Percentiles rank a stretch among this genome's conserved stretches.
phyloP scores from a whole-genome alignment of 163 green algal species.

The Scenedesmus sp. region DNA sequence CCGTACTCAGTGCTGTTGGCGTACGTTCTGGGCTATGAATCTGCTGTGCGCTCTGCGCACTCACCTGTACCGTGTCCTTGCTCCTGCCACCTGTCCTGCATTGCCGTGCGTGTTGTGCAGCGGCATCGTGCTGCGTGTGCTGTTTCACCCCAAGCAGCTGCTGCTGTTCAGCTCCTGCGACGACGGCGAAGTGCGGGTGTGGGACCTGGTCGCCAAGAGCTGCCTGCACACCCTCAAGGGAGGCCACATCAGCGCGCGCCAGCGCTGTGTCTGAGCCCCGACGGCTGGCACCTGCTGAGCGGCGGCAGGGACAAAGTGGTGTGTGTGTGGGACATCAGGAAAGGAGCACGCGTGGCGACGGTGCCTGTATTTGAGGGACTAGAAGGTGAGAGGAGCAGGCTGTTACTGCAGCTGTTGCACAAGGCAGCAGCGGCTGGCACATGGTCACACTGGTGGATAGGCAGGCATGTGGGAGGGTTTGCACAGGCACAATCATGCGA shows the following conservation, averaged over 20 bases:
- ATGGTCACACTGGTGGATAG: background rate
- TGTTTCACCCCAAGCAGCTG: conserved; percentile 89
- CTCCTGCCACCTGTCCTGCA: background rate
- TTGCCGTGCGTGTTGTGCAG: conserved; percentile 59
- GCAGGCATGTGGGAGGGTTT: background rate
- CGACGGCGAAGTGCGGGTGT: conserved; percentile 83
- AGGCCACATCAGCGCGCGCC: conserved; percentile 93
- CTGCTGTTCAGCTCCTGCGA: conserved; percentile 84
- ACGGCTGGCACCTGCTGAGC: conserved; percentile 88
- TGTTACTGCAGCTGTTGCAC: background rate
- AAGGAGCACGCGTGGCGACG: conserved; percentile 78
- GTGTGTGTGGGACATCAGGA: conserved; percentile 88
- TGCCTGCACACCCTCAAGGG: conserved; percentile 74
- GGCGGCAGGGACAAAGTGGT: conserved; percentile 92
- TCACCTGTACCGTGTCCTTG: background rate
- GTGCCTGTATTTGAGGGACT: conserved; percentile 86
- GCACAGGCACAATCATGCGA: background rate
- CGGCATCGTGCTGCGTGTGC: conserved; percentile 82
- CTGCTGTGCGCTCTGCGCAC: too few species aligned
- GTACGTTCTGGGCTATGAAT: too few species aligned
- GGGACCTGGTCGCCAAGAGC: conserved; percentile 88
- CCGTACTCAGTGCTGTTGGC: too few species aligned
- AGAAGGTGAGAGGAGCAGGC: conserved; percentile 69
- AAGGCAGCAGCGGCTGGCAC: background rate
- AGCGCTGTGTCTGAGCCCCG: conserved; percentile 77